Base-by-base conservation (phyloP, 257 asterid species). In the Euphrasia confusa region DNA sequence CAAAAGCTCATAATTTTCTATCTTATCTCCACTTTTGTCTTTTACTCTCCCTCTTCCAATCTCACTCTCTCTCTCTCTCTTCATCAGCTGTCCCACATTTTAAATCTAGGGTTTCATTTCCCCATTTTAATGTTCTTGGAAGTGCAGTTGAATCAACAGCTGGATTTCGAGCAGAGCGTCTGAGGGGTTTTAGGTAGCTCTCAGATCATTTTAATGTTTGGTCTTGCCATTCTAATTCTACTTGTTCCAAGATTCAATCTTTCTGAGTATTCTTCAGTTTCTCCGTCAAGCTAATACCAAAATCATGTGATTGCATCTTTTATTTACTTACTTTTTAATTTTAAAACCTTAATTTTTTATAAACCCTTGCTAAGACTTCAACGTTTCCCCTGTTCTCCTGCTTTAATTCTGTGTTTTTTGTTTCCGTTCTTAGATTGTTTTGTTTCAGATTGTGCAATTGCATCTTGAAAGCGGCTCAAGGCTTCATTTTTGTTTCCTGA, bases 31-130 rank as follows among this genome's bases (percentile, higher is more conserved):
- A 77, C 85, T 79, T 82, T 86, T 84, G 93, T 86, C 88, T 75
- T 37, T 85, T 75, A 70, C 75, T 74, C 74, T 68, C 71, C 82
- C 72, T 74, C 66, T 69, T 65, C 73, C 39, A 67, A 72, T 61
- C 76, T 61, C 76, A 21, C 24, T 21, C 63, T 45, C 48, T 12
- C 60, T 8, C 58, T 50, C 70, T 61, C 57, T 24, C 67, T 37
- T 37, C 65, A 30, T 47, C 27, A 63, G 24, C 70, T 64, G 75
- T 54, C 71, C 63, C 72, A 61, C 74, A 58, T 72, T 79, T 78
- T 70, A 78, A 85, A 83, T 83, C 96, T 88, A 85, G 89, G 96
- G 85, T 83, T 84, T 82, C 76, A 5, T 27, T 60, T 63, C 55
- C 56, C 62, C 62, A 49, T 42, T 62, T 50, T 70, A n/a, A 9